phyloP scores from a whole-genome alignment of 2,329 filamentous ascomycete species.

The Drechmeria coniospora region DNA sequence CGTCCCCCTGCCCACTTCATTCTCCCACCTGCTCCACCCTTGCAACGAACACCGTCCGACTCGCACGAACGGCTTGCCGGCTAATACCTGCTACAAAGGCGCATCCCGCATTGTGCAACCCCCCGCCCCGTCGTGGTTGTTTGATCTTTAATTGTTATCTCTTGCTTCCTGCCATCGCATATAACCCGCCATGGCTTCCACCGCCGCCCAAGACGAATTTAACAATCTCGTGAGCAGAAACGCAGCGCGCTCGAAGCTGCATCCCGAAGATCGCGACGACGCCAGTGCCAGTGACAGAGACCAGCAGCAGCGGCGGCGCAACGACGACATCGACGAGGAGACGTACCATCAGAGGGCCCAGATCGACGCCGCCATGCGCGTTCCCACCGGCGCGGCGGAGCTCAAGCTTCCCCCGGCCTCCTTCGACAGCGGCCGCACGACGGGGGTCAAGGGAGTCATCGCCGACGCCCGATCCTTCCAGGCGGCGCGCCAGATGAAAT shows the following conservation, averaged over 20 bases:
- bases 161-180: constrained; percentile 3
- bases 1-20: not conserved
- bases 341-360: constrained; percentile 35
- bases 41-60: no score
- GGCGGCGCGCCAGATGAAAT: constrained; percentile 43
- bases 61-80: no score
- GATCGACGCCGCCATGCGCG: constrained; percentile 51
- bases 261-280: constrained; percentile 43
- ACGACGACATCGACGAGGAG: constrained; percentile 42
- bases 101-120: no score
- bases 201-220: constrained; percentile 52
- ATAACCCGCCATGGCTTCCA: constrained; percentile 37
- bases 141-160: not conserved
- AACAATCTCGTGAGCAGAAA: constrained; percentile 46
- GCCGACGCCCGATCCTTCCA: constrained; percentile 69
- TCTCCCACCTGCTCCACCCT: not conserved
- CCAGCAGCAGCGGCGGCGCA: no score
- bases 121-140: not conserved
- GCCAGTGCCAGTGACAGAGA: constrained; percentile 30
- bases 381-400: constrained; percentile 35
- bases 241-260: constrained; percentile 26
- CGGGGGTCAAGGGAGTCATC: constrained; percentile 76
- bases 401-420: constrained; percentile 46
- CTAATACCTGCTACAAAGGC: no score
- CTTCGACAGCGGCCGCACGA: constrained; percentile 55